Conservation (phyloP, 176 grass and related monocot genomes). For the Eragrostis nindensis region DNA sequence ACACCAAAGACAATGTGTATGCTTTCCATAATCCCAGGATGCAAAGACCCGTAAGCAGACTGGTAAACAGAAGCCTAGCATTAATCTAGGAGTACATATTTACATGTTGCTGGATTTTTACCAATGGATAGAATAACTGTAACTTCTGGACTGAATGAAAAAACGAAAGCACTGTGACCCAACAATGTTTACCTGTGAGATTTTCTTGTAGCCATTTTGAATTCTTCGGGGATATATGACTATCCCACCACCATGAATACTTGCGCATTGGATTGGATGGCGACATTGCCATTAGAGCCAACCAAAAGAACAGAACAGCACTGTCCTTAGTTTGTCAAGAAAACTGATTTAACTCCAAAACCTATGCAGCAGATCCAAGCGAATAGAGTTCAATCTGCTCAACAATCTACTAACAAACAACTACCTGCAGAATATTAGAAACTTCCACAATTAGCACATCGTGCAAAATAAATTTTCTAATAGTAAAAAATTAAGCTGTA, state of each 20-base stretch:
- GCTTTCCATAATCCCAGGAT: neutral
- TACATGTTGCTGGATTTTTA: neutral
- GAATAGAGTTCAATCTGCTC: constrained; percentile 14
- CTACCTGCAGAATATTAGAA: constrained; percentile 44
- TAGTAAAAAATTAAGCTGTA: neutral
- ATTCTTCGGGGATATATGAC: constrained; percentile 87
- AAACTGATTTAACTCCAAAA: constrained; percentile 24
- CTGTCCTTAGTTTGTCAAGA: constrained; percentile 7
- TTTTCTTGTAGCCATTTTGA: constrained; percentile 98
- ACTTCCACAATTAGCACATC: constrained; percentile 14
- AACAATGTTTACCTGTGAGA: constrained; percentile 65
- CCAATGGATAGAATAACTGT: neutral
- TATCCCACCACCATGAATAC: constrained; percentile 99
- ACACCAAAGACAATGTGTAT: neutral
- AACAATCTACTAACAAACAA: constrained; percentile 19
- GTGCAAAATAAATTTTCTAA: constrained; percentile 8
- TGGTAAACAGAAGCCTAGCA: constrained; percentile 4
- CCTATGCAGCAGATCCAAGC: constrained; percentile 25
- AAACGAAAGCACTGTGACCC: neutral
- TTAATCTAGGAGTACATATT: neutral
- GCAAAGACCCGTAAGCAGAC: neutral
- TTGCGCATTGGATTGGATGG: constrained; percentile 66
- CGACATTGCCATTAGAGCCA: constrained; percentile 61
- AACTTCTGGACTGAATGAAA: neutral
- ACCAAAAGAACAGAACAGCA: constrained; percentile 21